phyloP scores from a whole-genome alignment of 441 rosid genomes.

The Eutrema salsugineum region DNA sequence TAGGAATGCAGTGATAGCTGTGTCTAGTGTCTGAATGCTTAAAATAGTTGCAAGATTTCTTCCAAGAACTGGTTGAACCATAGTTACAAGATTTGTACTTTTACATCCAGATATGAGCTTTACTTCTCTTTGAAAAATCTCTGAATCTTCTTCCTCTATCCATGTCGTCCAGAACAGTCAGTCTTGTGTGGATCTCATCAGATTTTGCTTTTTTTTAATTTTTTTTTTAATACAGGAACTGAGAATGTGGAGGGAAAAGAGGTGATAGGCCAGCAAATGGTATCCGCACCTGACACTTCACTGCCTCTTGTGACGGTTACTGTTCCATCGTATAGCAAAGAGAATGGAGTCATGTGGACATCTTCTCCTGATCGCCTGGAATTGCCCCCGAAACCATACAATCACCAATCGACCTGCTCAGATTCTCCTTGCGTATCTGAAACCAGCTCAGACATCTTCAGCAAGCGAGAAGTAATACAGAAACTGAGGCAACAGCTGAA shows the following conservation, averaged over 20 bases:
- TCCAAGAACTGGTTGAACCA: background rate
- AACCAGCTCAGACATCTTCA: conserved; percentile 91
- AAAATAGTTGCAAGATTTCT: background rate
- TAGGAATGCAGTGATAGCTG: background rate
- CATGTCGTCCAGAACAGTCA: background rate
- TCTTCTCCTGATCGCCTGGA: conserved; percentile 89
- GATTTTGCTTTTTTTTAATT: conserved; percentile 4
- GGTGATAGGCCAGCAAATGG: conserved; percentile 42
- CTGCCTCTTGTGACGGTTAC: conserved; percentile 80
- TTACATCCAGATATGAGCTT: background rate
- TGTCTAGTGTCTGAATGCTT: background rate
- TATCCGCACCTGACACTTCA: conserved; percentile 45
- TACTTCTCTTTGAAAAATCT: background rate
- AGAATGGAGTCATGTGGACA: conserved; percentile 77
- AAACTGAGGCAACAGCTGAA: conserved; percentile 94
- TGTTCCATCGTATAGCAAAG: conserved; percentile 56
- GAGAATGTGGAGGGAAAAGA: conserved; percentile 49
- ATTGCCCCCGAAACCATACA: conserved; percentile 75
- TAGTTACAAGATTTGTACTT: background rate
- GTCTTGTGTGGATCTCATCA: conserved; percentile 3
- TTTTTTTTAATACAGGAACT: conserved; percentile 41
- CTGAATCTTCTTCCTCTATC: background rate
- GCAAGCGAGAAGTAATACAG: conserved; percentile 92
- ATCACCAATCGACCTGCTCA: conserved; percentile 81
- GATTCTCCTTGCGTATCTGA: conserved; percentile 97